phyloP scores from a whole-genome alignment of 176 grass and related monocot species.

The Rhynchospora tenuis region DNA sequence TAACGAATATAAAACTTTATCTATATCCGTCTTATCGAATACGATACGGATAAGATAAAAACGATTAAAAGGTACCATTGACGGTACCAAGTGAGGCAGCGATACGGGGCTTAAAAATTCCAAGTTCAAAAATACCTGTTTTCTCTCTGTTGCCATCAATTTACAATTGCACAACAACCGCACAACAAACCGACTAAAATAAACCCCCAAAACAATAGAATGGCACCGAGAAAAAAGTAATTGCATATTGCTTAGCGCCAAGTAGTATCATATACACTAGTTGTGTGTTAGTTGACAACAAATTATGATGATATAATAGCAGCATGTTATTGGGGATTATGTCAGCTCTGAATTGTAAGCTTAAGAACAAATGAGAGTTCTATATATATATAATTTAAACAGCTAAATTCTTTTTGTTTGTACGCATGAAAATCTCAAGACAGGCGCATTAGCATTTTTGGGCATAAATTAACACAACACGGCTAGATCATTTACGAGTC shows the following conservation, averaged over 20 bases:
- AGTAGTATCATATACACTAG: background rate
- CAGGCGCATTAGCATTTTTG: background rate
- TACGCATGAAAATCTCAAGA: background rate
- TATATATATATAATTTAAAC: background rate
- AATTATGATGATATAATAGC: background rate
- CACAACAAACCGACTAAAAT: background rate
- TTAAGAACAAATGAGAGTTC: background rate
- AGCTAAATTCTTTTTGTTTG: background rate
- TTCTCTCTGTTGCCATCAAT: background rate
- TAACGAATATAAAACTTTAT: too few relatives aligned
- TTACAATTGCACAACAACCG: background rate
- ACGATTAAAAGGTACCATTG: too few relatives aligned
- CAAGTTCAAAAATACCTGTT: background rate
- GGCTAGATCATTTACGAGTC: too few relatives aligned
- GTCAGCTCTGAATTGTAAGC: background rate
- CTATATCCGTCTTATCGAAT: too few relatives aligned
- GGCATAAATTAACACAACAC: background rate
- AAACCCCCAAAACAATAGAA: background rate
- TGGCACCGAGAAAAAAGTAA: background rate
- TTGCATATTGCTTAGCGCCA: background rate
- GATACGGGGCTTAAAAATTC: too few relatives aligned
- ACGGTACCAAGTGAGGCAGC: too few relatives aligned
- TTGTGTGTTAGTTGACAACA: constrained; percentile 8
- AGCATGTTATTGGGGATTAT: background rate
- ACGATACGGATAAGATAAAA: too few relatives aligned